phyloP scores from a whole-genome alignment of 495 filamentous ascomycete species.

The Tuber aestivum region DNA sequence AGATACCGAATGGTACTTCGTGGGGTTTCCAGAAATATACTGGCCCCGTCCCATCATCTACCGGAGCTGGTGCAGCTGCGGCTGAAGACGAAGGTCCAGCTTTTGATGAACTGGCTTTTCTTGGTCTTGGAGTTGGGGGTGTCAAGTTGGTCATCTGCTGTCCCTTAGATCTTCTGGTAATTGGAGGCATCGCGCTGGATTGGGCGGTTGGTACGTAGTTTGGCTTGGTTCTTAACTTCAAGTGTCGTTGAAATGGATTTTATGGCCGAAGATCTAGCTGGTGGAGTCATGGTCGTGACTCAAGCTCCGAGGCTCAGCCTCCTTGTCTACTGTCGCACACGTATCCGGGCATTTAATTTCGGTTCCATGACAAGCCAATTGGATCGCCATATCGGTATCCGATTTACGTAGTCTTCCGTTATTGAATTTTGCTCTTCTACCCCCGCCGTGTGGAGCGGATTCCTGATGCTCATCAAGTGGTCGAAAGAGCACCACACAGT shows the following conservation, averaged over 20 bases:
- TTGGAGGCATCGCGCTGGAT: neutral
- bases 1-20: constrained; percentile 40
- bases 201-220: neutral
- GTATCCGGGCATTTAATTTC: neutral
- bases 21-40: constrained; percentile 45
- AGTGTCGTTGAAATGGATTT: constrained; percentile 5
- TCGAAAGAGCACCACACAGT: neutral
- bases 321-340: neutral
- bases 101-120: constrained; percentile 4
- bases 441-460: neutral
- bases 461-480: neutral
- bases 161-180: constrained; percentile 2
- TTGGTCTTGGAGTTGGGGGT: neutral
- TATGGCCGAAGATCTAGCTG: neutral
- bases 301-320: neutral
- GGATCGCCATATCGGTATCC: neutral
- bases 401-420: neutral
- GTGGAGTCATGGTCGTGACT: neutral
- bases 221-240: neutral
- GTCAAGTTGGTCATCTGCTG: neutral
- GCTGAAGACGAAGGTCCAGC: neutral
- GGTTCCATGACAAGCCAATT: neutral
- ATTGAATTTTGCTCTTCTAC: neutral
- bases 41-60: constrained; percentile 13
- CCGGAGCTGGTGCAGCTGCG: neutral